These are phyloP conservation scores for Fusarium sp. DNA, from an alignment of 2,329 filamentous ascomycete species.

Conservation along the genomic window DNA sequence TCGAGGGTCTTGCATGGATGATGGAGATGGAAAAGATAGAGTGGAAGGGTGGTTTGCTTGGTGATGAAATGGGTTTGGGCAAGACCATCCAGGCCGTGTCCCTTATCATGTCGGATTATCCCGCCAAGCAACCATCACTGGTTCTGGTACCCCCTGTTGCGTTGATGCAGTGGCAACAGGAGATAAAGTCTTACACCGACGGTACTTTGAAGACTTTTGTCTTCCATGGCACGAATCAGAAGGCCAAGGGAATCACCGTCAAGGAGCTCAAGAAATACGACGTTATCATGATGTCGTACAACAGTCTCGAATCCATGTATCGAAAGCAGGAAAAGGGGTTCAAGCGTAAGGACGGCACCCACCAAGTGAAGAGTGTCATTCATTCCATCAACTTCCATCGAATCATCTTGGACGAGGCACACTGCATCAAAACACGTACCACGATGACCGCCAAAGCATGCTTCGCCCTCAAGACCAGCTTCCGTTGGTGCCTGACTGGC, in stretches of 20 bases:
- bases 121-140: slow-evolving; percentile 80
- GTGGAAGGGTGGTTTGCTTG: slow-evolving; percentile 89
- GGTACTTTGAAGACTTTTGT: slow-evolving; percentile 90
- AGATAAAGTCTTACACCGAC: slow-evolving; percentile 83
- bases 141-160: slow-evolving; percentile 94
- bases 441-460: slow-evolving; percentile 95
- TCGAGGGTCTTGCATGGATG: slow-evolving; percentile 96
- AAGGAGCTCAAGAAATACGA: slow-evolving; percentile 84
- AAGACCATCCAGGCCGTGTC: slow-evolving; percentile 99
- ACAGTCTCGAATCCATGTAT: slow-evolving; percentile 88
- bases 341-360: slow-evolving; percentile 77
- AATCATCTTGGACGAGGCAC: slow-evolving; percentile 92
- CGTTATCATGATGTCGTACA: slow-evolving; percentile 98
- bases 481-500: slow-evolving; percentile 95
- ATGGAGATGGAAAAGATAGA: slow-evolving; percentile 82
- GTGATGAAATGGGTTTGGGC: slow-evolving; percentile 98
- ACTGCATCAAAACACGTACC: slow-evolving; percentile 90
- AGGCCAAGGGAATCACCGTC: slow-evolving; percentile 78
- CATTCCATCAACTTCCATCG: slow-evolving; percentile 90
- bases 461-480: slow-evolving; percentile 85
- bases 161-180: slow-evolving; percentile 91
- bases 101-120: slow-evolving; percentile 97
- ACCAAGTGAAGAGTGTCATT: slow-evolving; percentile 82
- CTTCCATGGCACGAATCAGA: slow-evolving; percentile 86
- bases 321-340: slow-evolving; percentile 94